Base-by-base conservation (phyloP, 1,284 basidiomycete species). In the Exsudoporus floridanus region DNA sequence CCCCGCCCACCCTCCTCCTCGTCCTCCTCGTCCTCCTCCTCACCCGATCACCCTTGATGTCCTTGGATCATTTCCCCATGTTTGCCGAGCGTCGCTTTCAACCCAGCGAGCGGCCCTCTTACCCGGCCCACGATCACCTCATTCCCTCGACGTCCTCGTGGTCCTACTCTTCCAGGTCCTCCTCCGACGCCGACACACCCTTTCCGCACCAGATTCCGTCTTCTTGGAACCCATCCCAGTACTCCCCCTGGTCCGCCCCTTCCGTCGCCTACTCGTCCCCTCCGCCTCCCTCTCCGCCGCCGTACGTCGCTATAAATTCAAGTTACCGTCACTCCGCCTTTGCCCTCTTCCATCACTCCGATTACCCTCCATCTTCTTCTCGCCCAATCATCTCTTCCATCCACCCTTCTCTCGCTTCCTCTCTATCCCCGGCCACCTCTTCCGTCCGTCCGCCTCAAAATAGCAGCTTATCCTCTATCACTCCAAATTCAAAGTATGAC, bases 1-100 rank as follows among this genome's bases (percentile, higher is more conserved):
- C 57, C 47, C 45, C 50, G 12, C 43, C 40, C 42, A 7, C 40
- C 30, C 28, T 16, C 42, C n/a, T 18, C 35, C 48, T 28, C 25
- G 16, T 21, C 35, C 34, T 19, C 28, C 27, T 14, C 48, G 12
- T 8, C 19, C 16, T 9, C 7, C 5, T 13, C 42, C 4, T 16
- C 1, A 8, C 16, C 40, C 39, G 60, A 60, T 64, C 53, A 43
- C 19, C n/a, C 49, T 23, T 37, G 41, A 65, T 71, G 70, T 69
- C 67, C 1, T 50, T 69, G 60, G 70, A 69, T 66, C 66, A 69
- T 21, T 70, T 70, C 21, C 50, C 66, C 39, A 39, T 68, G 19
- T 68, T 70, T 40, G 4, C 65, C 10, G 66, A 70, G 7, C 62
- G 69, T 56, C 66, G 70, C 51, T 70, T 70, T 25, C 69, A 70